Evolutionary conservation across 2,329 filamentous ascomycete genomes (phyloP).

Genomic region (Calonectria fujianensis): DNA sequence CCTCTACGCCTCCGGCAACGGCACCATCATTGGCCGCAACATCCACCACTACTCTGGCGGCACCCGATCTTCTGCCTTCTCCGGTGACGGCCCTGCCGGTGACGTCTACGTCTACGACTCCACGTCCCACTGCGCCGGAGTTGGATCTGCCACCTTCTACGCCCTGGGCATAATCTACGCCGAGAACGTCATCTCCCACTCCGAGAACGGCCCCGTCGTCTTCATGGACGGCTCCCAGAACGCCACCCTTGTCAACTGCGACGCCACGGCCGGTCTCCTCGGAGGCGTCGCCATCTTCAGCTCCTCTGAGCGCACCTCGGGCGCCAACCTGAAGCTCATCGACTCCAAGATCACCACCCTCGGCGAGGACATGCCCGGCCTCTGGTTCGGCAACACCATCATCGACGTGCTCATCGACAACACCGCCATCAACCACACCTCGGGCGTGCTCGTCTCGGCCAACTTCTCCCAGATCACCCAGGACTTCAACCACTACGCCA

Average conservation of each 20-base stretch:
- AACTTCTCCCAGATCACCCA: conserved; percentile 38
- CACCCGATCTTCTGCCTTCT: conserved; percentile 35
- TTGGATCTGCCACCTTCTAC: conserved; percentile 38
- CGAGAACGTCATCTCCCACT: conserved; percentile 37
- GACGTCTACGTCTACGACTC: conserved; percentile 38
- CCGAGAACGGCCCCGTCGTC: conserved; percentile 33
- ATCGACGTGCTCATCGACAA: conserved; percentile 32
- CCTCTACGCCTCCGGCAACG: conserved; percentile 38
- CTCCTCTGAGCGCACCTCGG: conserved; percentile 17
- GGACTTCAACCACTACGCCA: conserved; percentile 37
- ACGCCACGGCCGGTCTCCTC: conserved; percentile 36
- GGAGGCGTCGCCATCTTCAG: conserved; percentile 39
- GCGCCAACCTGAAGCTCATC: conserved; percentile 31
- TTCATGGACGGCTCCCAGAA: conserved; percentile 36
- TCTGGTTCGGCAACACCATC: conserved; percentile 38
- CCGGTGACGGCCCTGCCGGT: conserved; percentile 30
- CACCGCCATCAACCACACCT: conserved; percentile 35
- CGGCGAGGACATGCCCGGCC: conserved; percentile 28
- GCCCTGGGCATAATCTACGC: conserved; percentile 37
- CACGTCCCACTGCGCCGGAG: conserved; percentile 26
- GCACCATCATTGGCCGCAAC: conserved; percentile 38
- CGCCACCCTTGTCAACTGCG: conserved; percentile 37
- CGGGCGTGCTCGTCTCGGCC: conserved; percentile 32
- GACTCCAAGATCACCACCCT: conserved; percentile 38
- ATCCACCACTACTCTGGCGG: conserved; percentile 36